These are phyloP conservation scores for Populus ilicifolia DNA, from an alignment of 345 rosid genomes.

Conservation along the genomic window DNA sequence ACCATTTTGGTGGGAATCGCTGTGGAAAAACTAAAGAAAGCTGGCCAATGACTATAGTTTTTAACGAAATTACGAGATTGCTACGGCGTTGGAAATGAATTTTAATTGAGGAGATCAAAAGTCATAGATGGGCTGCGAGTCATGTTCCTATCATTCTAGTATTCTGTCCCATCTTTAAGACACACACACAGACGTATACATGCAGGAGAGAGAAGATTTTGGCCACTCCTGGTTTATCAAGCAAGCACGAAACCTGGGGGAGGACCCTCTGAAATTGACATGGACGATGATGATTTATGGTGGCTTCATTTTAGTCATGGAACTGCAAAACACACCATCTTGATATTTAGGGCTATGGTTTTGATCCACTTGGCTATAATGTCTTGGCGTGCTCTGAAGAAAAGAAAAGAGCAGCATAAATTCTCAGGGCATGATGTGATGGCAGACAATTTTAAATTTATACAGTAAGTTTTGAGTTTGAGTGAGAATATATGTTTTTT, in stretches of 20 bases:
- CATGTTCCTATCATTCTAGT: not conserved
- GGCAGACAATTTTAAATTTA: no score
- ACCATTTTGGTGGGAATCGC: not conserved
- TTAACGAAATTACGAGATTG: not conserved
- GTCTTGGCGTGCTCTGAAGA: no score
- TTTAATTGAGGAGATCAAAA: not conserved
- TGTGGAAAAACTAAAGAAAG: not conserved
- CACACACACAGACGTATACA: no score
- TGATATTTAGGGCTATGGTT: not conserved
- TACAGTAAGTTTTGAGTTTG: no score
- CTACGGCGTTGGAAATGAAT: not conserved
- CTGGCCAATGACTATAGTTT: not conserved
- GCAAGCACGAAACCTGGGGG: not conserved
- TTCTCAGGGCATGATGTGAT: no score
- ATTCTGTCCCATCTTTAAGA: not conserved
- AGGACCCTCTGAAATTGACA: not conserved
- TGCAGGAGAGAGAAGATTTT: no score
- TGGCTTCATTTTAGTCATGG: not conserved
- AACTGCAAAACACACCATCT: not conserved
- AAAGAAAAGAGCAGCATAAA: no score
- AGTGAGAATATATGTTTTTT: no score
- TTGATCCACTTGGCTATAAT: not conserved
- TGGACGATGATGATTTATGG: not conserved
- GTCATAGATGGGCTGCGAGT: not conserved
- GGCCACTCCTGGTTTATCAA: not conserved